These are phyloP conservation scores for Cryptomeria japonica DNA, from an alignment of 75 land plant genomes.

Conservation along the genomic window DNA sequence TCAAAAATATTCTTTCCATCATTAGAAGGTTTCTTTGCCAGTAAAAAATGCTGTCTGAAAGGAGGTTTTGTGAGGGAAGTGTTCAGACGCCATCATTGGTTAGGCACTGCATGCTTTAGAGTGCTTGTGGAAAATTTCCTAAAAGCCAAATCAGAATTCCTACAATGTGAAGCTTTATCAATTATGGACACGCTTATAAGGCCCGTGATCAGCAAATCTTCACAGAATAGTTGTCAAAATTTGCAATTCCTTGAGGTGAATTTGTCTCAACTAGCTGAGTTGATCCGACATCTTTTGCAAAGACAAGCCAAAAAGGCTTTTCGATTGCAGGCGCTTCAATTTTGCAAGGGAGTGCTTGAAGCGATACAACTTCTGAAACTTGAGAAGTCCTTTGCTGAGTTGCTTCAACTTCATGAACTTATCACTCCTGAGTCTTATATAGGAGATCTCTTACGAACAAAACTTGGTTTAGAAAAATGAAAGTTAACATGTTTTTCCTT, in stretches of 20 bases:
- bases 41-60: slow-evolving; percentile 64
- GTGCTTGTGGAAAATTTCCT: slow-evolving; percentile 63
- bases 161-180: slow-evolving; percentile 61
- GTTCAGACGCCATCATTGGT: slow-evolving; percentile 60
- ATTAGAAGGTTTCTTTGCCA: slow-evolving; percentile 54
- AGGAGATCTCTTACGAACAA: background rate
- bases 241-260: slow-evolving; percentile 40
- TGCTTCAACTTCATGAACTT: slow-evolving; percentile 34
- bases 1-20: slow-evolving; percentile 29
- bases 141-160: slow-evolving; percentile 55
- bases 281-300: slow-evolving; percentile 45
- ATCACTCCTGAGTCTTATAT: slow-evolving; percentile 29
- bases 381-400: slow-evolving; percentile 42
- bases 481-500: background rate
- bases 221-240: slow-evolving; percentile 18
- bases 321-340: slow-evolving; percentile 44
- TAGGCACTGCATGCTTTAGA: slow-evolving; percentile 53
- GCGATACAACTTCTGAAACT: slow-evolving; percentile 37
- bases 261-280: slow-evolving; percentile 36
- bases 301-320: slow-evolving; percentile 55
- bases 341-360: slow-evolving; percentile 44
- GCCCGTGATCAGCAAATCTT: slow-evolving; percentile 22
- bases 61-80: slow-evolving; percentile 62
- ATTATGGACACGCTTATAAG: slow-evolving; percentile 52
- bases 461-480: background rate